Evolutionary conservation across 345 rosid species (phyloP), one percentile per base, ranked within the genome.

Genomic region (Populus alba): DNA sequence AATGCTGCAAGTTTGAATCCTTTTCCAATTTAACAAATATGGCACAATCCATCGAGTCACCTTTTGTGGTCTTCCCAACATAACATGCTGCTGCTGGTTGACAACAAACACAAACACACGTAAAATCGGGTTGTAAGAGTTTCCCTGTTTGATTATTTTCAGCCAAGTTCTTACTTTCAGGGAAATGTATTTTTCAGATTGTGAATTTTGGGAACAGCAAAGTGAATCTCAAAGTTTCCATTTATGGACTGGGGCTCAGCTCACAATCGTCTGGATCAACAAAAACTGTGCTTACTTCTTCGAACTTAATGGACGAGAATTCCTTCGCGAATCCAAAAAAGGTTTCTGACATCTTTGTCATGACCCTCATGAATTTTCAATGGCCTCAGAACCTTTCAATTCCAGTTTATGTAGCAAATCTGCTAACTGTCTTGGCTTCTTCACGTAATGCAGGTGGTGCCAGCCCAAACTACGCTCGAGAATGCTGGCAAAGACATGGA

Each of bases 291-390:
- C 91, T 96, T 69, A 88, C 95, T 62, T 96, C 98, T 68, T 29
- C 75, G n/a, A 90, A 90, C 77, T 76, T 86, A 78, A 88, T 80
- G 97, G 99, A 96, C 61, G 99, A 94, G 84, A 96, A 96, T 77
- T 90, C 99, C 74, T 94, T 94, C 81, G 29, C 77, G 8, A 74
- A 89, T 18, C 95, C 97, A 29, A 79, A 79, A 31, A 96, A 94
- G 98, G 98, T 93, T 81, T 69, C 29, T 25, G 27, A 37, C 22
- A 59, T 45, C 31, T 67, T 53, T 37, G 11, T 68, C 69, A 22
- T 67, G 3, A 10, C 45, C 20, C 43, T 29, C 15, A 11, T 4
- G 2, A 23, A 20, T 10, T 38, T 15, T 1, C 39, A 38, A 17
- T 18, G 7, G 8, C 8, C 25, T 0, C 18, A 31, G 37, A 22